Base-by-base conservation (phyloP, 345 rosid genomes). In the Lumnitzera racemosa region DNA sequence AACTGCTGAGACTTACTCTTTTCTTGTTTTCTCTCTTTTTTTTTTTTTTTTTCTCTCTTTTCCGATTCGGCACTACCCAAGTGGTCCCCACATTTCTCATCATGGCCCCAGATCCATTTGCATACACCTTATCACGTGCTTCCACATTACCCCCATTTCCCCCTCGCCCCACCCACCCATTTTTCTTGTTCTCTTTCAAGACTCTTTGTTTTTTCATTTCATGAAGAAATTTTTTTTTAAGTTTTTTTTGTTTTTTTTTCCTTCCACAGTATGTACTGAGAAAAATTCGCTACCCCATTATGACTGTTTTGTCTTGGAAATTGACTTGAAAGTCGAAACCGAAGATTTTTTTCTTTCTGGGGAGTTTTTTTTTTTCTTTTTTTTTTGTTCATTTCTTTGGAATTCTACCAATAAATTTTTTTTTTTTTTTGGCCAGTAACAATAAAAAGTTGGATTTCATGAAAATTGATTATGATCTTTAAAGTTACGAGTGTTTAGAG, bases 51-150 rank as follows among this genome's bases (percentile, higher is more conserved):
- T 20, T 20, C 20, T 20, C 20, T 65, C 70, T 72, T 76, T 74
- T 59, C 67, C 43, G 67, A 72, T 61, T 70, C 67, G 23, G 64
- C 48, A 2, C 48, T 29, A 4, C 12, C 24, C 24, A 27, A 11
- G 24, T 57, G 53, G 58, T 69, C 62, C 83, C 86, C 78, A 71
- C 80, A 50, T 24, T 11, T 41, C n/a, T 71, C 43, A 36, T 55
- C 55, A 62, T 55, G 74, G 76, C 4, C 78, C 78, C 82, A 1
- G 69, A 72, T 69, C 72, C 79, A 75, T 70, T 59, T 60, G 70
- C 68, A 61, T 67, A 67, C 55, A 61, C 62, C 85, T 86, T 75
- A 83, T 88, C 72, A 68, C 72, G 72, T 68, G 72, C 67, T 52
- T 11, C 55, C 49, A 41, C 61, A 25, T 14, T 27, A 53, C 36